Evolutionary conservation across 805 yeast genomes (phyloP).

Genomic region (Candida gorgasii): DNA sequence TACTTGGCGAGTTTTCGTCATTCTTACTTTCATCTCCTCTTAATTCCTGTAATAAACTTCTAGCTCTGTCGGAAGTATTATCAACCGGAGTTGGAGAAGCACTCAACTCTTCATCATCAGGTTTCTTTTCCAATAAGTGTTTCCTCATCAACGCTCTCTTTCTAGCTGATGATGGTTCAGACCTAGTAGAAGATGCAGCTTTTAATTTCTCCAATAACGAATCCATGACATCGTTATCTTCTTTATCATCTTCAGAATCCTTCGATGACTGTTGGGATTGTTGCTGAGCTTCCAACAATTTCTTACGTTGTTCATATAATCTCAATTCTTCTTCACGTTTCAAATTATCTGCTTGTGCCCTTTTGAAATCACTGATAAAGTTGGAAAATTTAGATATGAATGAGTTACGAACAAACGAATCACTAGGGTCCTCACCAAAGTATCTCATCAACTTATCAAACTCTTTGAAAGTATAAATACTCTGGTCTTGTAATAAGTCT

Average conservation of each 20-base stretch:
- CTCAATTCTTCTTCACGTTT: conserved; percentile 68
- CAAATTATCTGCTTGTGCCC: conserved; percentile 64
- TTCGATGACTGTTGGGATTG: conserved; percentile 18
- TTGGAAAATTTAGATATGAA: conserved; percentile 64
- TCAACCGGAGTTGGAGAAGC: conserved; percentile 12
- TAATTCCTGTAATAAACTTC: conserved; percentile 60
- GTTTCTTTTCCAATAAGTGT: conserved; percentile 45
- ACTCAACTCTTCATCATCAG: conserved; percentile 9
- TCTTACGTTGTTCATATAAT: conserved; percentile 74
- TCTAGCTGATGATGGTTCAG: conserved; percentile 78
- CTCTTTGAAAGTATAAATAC: conserved; percentile 49
- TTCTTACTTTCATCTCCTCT: conserved; percentile 33
- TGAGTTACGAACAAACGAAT: conserved; percentile 52
- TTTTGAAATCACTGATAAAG: conserved; percentile 61
- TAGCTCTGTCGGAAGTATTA: conserved; percentile 47
- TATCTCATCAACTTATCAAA: conserved; percentile 63
- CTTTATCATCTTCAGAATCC: conserved; percentile 33
- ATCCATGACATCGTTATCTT: conserved; percentile 68
- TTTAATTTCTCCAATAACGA: conserved; percentile 80
- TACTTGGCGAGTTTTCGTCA: conserved; percentile 19
- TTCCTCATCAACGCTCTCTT: conserved; percentile 75
- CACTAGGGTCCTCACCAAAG: conserved; percentile 71
- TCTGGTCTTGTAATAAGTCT: conserved; percentile 51
- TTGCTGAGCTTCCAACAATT: conserved; percentile 52
- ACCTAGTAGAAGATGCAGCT: conserved; percentile 77